Evolutionary conservation across 805 yeast species (phyloP).

Genomic region (Kazachstania africana): DNA sequence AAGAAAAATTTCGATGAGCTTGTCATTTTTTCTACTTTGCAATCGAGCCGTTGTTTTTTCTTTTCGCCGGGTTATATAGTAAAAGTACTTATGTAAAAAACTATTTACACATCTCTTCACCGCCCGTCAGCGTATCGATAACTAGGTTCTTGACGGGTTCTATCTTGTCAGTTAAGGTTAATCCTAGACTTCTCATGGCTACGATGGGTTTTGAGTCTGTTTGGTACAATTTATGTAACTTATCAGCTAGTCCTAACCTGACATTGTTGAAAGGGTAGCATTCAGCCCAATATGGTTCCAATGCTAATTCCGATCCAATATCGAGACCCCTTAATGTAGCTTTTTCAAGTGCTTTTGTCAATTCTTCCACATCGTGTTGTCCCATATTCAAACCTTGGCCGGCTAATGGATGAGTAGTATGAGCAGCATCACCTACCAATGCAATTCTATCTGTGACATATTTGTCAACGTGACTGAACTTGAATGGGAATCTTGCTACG

Average conservation of each 20-base stretch:
- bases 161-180: conserved; percentile 52
- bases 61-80: not conserved
- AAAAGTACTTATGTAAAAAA: too few species aligned
- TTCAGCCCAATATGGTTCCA: conserved; percentile 81
- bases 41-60: not conserved
- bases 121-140: conserved; percentile 42
- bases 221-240: conserved; percentile 76
- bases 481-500: conserved; percentile 81
- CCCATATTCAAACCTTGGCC: conserved; percentile 99
- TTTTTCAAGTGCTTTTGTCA: conserved; percentile 55
- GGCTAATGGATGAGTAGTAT: conserved; percentile 92
- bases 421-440: conserved; percentile 96
- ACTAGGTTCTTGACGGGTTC: conserved; percentile 58
- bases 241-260: conserved; percentile 81
- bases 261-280: conserved; percentile 72
- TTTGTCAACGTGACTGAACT: conserved; percentile 80
- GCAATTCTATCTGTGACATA: conserved; percentile 81
- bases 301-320: conserved; percentile 66
- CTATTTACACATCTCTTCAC: not conserved
- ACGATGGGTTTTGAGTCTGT: conserved; percentile 68
- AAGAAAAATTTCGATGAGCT: too few species aligned
- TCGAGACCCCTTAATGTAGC: conserved; percentile 76
- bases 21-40: not conserved
- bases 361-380: conserved; percentile 73
- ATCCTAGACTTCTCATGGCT: conserved; percentile 61